These are phyloP conservation scores for Plasmodium malariae DNA, from an alignment of 169 alveolate species.

Conservation along the genomic window DNA sequence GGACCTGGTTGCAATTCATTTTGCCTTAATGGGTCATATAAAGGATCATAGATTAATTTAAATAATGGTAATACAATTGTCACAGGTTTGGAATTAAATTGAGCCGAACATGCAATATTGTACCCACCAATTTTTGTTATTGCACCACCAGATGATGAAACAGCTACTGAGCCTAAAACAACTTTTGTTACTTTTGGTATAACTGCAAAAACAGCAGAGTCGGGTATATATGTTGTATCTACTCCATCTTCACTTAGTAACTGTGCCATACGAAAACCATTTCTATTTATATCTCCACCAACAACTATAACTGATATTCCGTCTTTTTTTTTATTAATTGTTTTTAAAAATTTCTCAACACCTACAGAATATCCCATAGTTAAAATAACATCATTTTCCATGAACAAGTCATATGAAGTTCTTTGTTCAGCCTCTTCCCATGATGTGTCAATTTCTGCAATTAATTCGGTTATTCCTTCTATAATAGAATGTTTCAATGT, in stretches of 20 bases:
- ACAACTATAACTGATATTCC: conserved; percentile 75
- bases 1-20: conserved; percentile 76
- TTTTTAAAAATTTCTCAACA: conserved; percentile 67
- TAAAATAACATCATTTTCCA: conserved; percentile 76
- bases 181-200: conserved; percentile 72
- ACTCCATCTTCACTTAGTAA: conserved; percentile 74
- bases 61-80: conserved; percentile 68
- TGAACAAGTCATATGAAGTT: conserved; percentile 69
- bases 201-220: conserved; percentile 73
- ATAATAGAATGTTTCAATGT: conserved; percentile 72
- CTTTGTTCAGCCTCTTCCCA: conserved; percentile 78
- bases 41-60: conserved; percentile 69
- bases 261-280: conserved; percentile 63
- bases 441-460: conserved; percentile 65
- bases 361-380: conserved; percentile 70
- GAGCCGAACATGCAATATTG: conserved; percentile 74
- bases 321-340: conserved; percentile 69
- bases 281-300: conserved; percentile 73
- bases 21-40: conserved; percentile 64
- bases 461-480: conserved; percentile 63
- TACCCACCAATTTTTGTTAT: conserved; percentile 73
- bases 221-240: conserved; percentile 73
- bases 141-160: conserved; percentile 75
- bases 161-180: conserved; percentile 70
- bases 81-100: conserved; percentile 56